Base-by-base conservation (phyloP, 768 basidiomycete species). In the Trametes gibbosa region DNA sequence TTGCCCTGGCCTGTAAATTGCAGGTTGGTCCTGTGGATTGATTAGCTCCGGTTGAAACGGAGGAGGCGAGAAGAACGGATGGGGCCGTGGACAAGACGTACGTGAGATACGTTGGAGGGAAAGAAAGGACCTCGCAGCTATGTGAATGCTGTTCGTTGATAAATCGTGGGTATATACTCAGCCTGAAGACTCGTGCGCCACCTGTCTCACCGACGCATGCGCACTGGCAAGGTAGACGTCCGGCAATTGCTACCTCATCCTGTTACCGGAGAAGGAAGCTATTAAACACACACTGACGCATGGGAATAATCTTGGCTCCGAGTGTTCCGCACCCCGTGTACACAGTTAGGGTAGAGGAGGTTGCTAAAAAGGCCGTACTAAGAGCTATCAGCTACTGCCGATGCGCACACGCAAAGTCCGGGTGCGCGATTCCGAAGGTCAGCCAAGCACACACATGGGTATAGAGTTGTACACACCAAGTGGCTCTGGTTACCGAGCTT, bases 331-430 rank as follows among this genome's bases (percentile, higher is more conserved):
- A 39, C 39, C 37, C 55, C 29, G 50, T 34, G 45, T n/a, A 12
- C 12, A 19, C n/a, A 17, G 4, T 32, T 17, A 16, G 40, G 48
- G 37, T n/a, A 41, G 16, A 37, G 7, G 24, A 51, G 16, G 19
- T 19, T 46, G 8, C 35, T 25, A 51, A 35, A 45, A 12, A 9
- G 23, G 12, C 49, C 41, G 41, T 32, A 41, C 48, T 49, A 49
- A 41, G 55, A n/a, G 47, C 55, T 49, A 41, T 56, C 55, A 56
- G 27, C 14, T 56, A 25, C 32, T 17, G 34, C 13, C n/a, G 19
- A 5, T 1, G 29, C 17, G 7, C n/a, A 21, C 35, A 35, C 37
- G 37, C 49, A 19, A 50, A 12, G 49, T 8, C 5, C 29, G 19
- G 21, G 23, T 3, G 23, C 23, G 12, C 21, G 43, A 24, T 45